A percentile compares a stretch with the other conserved stretches of the same genome.
phyloP scores from a whole-genome alignment of 2,329 filamentous ascomycete species.

The Cytospora mali region DNA sequence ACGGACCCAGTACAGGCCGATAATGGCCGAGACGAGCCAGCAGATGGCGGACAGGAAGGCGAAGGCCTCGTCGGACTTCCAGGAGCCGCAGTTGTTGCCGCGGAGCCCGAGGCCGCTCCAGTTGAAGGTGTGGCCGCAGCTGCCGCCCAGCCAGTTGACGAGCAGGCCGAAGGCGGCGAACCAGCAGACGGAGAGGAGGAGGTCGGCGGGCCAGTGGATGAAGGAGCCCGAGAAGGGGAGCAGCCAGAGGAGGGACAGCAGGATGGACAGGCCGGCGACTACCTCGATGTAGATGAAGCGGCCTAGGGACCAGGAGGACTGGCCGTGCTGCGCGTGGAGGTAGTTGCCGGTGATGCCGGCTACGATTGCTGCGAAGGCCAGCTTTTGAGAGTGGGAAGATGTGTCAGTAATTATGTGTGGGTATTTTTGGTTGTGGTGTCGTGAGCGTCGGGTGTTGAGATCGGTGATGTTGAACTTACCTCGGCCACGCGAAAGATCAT shows the following conservation, averaged over 20 bases:
- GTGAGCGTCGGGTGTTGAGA: neutral
- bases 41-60: slow-evolving; percentile 70
- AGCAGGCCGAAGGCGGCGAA: slow-evolving; percentile 70
- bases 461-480: neutral
- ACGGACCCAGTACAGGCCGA: slow-evolving; percentile 59
- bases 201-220: slow-evolving; percentile 70
- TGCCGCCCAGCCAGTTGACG: slow-evolving; percentile 53
- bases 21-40: slow-evolving; percentile 67
- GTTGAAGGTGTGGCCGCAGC: slow-evolving; percentile 60
- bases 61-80: slow-evolving; percentile 73
- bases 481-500: slow-evolving; percentile 60
- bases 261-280: slow-evolving; percentile 67
- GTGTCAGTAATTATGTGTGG: neutral
- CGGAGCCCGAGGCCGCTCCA: slow-evolving; percentile 58
- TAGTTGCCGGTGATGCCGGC: slow-evolving; percentile 68
- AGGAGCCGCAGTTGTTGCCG: slow-evolving; percentile 62
- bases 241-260: slow-evolving; percentile 72
- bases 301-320: slow-evolving; percentile 57
- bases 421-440: too few species aligned
- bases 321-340: slow-evolving; percentile 53
- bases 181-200: slow-evolving; percentile 70
- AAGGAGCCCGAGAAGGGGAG: slow-evolving; percentile 70
- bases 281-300: slow-evolving; percentile 78
- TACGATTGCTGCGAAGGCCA: slow-evolving; percentile 72
- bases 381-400: slow-evolving; percentile 42